These are phyloP conservation scores for Suillus bovinus DNA, from an alignment of 768 basidiomycete species.

Conservation along the genomic window DNA sequence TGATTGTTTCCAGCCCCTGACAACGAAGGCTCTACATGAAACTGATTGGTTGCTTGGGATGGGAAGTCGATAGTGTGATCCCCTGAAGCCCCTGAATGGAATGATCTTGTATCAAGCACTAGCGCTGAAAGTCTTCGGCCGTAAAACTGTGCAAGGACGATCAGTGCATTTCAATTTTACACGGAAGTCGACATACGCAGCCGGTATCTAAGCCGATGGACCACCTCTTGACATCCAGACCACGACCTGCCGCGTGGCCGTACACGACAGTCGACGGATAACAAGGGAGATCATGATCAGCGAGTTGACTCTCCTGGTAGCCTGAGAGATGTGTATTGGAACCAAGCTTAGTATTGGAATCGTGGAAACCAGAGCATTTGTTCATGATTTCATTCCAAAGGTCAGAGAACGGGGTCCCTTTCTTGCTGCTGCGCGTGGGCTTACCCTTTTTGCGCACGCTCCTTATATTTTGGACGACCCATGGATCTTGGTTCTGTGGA, in stretches of 20 bases:
- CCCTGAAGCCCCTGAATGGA: conserved; percentile 32
- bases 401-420: conserved; percentile 74
- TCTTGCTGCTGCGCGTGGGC: conserved; percentile 28
- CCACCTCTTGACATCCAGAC: conserved; percentile 82
- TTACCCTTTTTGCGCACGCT: conserved; percentile 41
- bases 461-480: conserved; percentile 52
- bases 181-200: conserved; percentile 54
- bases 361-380: conserved; percentile 52
- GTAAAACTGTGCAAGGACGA: conserved; percentile 45
- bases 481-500: conserved; percentile 77
- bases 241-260: conserved; percentile 80
- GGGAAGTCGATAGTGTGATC: background rate
- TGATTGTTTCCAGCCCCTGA: background rate
- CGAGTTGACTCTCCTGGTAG: conserved; percentile 15
- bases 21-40: background rate
- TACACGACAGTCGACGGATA: conserved; percentile 81
- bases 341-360: background rate
- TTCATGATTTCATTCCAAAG: conserved; percentile 71
- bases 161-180: background rate
- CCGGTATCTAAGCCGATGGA: conserved; percentile 80
- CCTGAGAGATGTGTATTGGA: background rate
- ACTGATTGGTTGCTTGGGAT: background rate
- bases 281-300: conserved; percentile 52
- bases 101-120: conserved; percentile 44
- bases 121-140: conserved; percentile 64